These are phyloP conservation scores for Arthrobotrys sphaeroides DNA, from an alignment of 2,329 filamentous ascomycete species.

Conservation along the genomic window DNA sequence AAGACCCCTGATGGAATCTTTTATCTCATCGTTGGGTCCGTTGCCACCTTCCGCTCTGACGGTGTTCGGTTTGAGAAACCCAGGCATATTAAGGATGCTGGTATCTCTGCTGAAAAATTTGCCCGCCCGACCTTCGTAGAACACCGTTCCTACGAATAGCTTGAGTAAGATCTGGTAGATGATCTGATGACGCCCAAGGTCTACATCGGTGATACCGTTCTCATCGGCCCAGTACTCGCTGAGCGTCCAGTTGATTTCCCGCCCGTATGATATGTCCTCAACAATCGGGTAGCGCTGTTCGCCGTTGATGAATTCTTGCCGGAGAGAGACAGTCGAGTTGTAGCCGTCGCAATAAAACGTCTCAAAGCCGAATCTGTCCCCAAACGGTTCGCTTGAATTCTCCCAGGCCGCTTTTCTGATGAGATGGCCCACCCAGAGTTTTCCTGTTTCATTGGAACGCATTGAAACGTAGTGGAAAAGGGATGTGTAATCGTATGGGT, in stretches of 20 bases:
- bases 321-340: slow-evolving; percentile 22
- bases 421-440: slow-evolving; percentile 37
- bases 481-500: slow-evolving; percentile 17
- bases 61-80: slow-evolving; percentile 24
- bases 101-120: slow-evolving; percentile 12
- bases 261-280: slow-evolving; percentile 17
- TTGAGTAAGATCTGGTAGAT: slow-evolving; percentile 15
- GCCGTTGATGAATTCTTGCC: slow-evolving; percentile 21
- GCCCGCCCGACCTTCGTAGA: background rate
- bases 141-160: slow-evolving; percentile 18
- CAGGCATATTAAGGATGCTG: slow-evolving; percentile 38
- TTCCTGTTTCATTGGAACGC: background rate
- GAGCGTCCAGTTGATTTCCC: background rate
- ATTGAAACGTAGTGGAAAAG: slow-evolving; percentile 2
- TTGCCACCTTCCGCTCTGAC: background rate
- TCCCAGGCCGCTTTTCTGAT: background rate
- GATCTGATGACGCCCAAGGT: slow-evolving; percentile 17
- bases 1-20: slow-evolving; percentile 11
- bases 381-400: background rate
- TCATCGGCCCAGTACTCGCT: background rate
- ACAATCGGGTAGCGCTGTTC: slow-evolving; percentile 2
- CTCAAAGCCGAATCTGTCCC: slow-evolving; percentile 21
- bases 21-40: slow-evolving; percentile 13
- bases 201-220: background rate
- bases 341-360: slow-evolving; percentile 36